Conservation (phyloP, 2,329 filamentous ascomycete species). For the Cercospora sesami region DNA sequence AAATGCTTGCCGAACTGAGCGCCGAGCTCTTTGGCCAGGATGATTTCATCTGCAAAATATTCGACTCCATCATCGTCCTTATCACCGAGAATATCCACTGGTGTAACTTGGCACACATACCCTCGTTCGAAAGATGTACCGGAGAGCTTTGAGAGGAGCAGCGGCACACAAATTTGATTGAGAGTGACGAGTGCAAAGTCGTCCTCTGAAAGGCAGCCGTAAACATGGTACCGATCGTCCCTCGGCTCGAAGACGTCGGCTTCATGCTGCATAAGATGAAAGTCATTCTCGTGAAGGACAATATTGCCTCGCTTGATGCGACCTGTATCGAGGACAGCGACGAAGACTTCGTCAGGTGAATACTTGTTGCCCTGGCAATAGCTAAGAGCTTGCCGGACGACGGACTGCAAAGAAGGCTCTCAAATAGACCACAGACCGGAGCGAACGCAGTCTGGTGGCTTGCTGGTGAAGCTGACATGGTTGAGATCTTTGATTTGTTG, state of each 20-base stretch:
- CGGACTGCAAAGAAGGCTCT: neutral
- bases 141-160: neutral
- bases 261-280: neutral
- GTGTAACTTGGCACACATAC: neutral
- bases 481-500: neutral
- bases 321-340: neutral
- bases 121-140: neutral
- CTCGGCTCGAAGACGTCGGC: neutral
- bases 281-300: neutral
- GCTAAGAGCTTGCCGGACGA: neutral
- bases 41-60: neutral
- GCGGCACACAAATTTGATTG: neutral
- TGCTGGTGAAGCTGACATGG: neutral
- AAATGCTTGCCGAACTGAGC: neutral
- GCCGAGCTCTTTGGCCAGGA: neutral
- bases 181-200: neutral
- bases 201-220: neutral
- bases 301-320: neutral
- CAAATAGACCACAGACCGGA: neutral
- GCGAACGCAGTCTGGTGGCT: neutral
- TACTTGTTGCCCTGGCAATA: neutral
- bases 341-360: neutral
- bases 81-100: neutral
- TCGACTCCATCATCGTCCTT: neutral
- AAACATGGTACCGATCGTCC: neutral